phyloP scores from a whole-genome alignment of 495 filamentous ascomycete genomes.

The Neurospora sublineolata region DNA sequence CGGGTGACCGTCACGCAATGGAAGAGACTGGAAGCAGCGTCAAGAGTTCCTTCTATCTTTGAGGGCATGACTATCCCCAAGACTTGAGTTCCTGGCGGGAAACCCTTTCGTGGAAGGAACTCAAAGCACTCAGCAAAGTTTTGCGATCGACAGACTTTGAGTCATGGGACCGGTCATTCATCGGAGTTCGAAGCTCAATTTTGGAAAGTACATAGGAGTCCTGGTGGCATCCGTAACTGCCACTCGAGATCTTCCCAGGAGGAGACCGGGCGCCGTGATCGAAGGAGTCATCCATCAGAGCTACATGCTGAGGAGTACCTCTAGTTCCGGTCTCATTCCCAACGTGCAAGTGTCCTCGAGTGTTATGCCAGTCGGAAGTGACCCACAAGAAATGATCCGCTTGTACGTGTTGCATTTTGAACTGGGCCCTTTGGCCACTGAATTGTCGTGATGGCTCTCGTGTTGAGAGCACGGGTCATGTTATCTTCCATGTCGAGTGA shows the following conservation, averaged over 20 bases:
- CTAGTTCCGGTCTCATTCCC: neutral
- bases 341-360: neutral
- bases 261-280: neutral
- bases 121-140: neutral
- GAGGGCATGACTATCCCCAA: neutral
- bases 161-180: neutral
- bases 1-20: neutral
- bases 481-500: neutral
- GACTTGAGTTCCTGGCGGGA: neutral
- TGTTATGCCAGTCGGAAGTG: neutral
- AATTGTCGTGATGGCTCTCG: neutral
- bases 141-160: neutral
- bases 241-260: neutral
- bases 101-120: neutral
- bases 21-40: neutral
- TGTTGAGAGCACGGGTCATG: neutral
- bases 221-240: neutral
- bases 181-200: neutral
- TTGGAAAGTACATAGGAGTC: neutral
- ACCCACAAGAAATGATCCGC: neutral
- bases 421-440: neutral
- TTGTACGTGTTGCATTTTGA: neutral
- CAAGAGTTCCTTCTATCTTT: neutral
- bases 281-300: neutral
- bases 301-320: neutral